Conservation (phyloP, 2,329 filamentous ascomycete species). For the Trichoderma harzianum region DNA sequence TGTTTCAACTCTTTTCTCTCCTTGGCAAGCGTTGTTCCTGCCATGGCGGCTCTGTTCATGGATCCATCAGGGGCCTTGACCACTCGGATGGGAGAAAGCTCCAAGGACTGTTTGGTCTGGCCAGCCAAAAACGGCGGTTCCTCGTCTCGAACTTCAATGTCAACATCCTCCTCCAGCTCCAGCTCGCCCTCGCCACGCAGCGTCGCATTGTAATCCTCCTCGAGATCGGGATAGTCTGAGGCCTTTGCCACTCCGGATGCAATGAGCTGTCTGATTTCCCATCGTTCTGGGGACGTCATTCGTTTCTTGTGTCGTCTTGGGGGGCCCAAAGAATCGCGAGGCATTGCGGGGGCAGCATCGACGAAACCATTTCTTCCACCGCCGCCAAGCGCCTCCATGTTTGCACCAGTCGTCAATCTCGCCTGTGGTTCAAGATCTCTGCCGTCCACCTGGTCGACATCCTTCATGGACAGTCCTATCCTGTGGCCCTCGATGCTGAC, state of each 20-base stretch:
- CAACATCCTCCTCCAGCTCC: conserved; percentile 92
- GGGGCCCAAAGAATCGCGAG: conserved; percentile 38
- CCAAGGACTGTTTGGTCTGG: conserved; percentile 93
- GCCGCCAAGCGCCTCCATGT: conserved; percentile 76
- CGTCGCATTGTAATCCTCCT: conserved; percentile 89
- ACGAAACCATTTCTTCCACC: conserved; percentile 55
- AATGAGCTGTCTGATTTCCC: conserved; percentile 96
- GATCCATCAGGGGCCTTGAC: conserved; percentile 98
- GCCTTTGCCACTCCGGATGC: conserved; percentile 91
- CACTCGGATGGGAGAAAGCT: conserved; percentile 91
- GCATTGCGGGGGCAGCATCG: conserved; percentile 36
- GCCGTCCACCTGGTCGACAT: conserved; percentile 87
- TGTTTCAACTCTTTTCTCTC: conserved; percentile 86
- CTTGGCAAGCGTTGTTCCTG: conserved; percentile 81
- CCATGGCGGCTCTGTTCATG: conserved; percentile 93
- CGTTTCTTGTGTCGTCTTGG: conserved; percentile 72
- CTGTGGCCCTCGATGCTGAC: conserved; percentile 77
- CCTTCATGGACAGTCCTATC: conserved; percentile 93
- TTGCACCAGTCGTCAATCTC: conserved; percentile 82
- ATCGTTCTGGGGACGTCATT: conserved; percentile 93
- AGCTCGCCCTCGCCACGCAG: conserved; percentile 81
- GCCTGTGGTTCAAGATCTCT: conserved; percentile 76
- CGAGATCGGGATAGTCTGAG: conserved; percentile 88
- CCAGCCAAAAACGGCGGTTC: conserved; percentile 94
- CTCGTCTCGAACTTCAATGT: conserved; percentile 94